Percentiles rank a stretch among this genome's conserved stretches.
These are phyloP conservation scores for Suhomyces ambrosiae DNA, from an alignment of 1,139 yeast species.

Conservation along the genomic window DNA sequence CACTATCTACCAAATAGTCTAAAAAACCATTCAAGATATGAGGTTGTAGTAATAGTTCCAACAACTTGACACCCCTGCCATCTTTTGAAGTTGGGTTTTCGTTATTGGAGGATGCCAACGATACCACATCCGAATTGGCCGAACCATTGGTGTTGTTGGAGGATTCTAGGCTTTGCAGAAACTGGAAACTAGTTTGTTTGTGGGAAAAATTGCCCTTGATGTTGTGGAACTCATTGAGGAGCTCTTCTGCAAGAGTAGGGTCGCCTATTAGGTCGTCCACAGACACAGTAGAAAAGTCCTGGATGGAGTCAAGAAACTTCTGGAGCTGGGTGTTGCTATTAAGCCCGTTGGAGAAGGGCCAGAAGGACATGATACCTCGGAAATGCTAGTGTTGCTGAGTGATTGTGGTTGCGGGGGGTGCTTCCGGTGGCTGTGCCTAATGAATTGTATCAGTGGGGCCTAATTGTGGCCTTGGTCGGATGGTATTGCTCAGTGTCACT, in stretches of 20 bases:
- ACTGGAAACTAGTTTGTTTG: constrained; percentile 32
- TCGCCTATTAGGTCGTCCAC: constrained; percentile 41
- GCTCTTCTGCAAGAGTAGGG: constrained; percentile 40
- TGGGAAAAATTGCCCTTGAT: constrained; percentile 38
- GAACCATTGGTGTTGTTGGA: constrained; percentile 7
- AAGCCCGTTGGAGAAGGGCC: constrained; percentile 50
- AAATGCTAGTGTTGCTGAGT: too few relatives aligned
- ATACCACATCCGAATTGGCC: constrained; percentile 31
- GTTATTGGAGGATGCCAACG: constrained; percentile 42
- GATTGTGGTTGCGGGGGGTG: too few relatives aligned
- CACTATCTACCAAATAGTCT: constrained; percentile 36
- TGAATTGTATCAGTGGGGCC: too few relatives aligned
- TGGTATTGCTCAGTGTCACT: too few relatives aligned
- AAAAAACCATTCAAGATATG: constrained; percentile 45
- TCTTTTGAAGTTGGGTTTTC: constrained; percentile 35
- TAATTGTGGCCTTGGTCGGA: too few relatives aligned
- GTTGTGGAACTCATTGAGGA: constrained; percentile 43
- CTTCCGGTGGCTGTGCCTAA: too few relatives aligned
- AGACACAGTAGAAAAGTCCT: constrained; percentile 36
- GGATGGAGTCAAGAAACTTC: constrained; percentile 44
- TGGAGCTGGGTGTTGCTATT: constrained; percentile 45
- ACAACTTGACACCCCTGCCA: constrained; percentile 41
- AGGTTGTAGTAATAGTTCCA: constrained; percentile 49
- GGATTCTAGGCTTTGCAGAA: constrained; percentile 27
- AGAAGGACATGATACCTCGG: constrained; percentile 48